These are phyloP conservation scores for Neopestalotiopsis sp. DNA, from an alignment of 2,329 filamentous ascomycete species.

Conservation along the genomic window DNA sequence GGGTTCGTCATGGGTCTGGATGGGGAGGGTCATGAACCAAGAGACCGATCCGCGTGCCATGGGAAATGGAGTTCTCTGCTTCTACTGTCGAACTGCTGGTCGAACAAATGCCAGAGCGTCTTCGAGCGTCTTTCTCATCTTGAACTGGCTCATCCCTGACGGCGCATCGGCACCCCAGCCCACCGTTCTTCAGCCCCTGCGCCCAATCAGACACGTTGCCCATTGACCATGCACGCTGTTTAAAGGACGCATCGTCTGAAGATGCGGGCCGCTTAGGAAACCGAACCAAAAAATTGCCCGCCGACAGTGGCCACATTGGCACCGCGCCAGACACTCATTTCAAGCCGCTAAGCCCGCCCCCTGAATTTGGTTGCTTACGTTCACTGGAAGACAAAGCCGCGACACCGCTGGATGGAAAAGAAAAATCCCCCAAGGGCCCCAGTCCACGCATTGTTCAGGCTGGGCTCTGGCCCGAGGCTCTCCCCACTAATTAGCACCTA, in stretches of 20 bases:
- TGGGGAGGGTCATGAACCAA: background rate
- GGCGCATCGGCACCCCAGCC: background rate
- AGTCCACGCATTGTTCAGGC: background rate
- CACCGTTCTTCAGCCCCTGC: background rate
- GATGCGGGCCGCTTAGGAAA: background rate
- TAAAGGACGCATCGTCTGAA: background rate
- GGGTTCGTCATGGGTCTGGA: conserved; percentile 14
- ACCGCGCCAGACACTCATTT: background rate
- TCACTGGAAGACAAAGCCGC: background rate
- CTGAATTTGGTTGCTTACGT: background rate
- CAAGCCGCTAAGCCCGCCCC: background rate
- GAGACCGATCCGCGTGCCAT: conserved; percentile 8
- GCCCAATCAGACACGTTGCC: background rate
- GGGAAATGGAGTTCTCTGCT: conserved; percentile 6
- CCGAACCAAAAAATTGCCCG: background rate
- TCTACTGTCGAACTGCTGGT: background rate
- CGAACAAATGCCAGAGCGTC: background rate
- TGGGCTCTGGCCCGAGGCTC: background rate
- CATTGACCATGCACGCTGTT: background rate
- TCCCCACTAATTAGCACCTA: background rate
- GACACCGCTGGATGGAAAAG: background rate
- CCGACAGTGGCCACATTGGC: background rate
- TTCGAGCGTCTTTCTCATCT: background rate
- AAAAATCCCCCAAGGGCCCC: too few species aligned
- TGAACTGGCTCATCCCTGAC: background rate